Percentiles rank a stretch among this genome's conserved stretches.
Conservation (phyloP, 2,329 filamentous ascomycete species). For the Pyricularia grisea region DNA sequence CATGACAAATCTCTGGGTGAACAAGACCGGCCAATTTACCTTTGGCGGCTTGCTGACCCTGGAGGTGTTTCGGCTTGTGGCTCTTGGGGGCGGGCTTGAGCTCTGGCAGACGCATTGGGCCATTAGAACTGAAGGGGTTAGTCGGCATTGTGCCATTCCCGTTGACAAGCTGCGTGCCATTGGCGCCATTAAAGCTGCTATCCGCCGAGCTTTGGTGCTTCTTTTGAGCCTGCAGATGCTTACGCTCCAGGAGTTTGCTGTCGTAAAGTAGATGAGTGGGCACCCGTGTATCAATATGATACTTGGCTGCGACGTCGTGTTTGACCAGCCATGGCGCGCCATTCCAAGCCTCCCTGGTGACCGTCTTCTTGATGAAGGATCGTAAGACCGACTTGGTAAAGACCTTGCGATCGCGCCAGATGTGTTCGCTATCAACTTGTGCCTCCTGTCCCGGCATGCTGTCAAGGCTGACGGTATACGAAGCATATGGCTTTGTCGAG, state of each 20-base stretch:
- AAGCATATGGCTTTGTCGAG: slow-evolving; percentile 60
- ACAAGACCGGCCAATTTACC: slow-evolving; percentile 25
- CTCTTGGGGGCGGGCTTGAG: slow-evolving; percentile 65
- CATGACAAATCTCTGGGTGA: slow-evolving; percentile 23
- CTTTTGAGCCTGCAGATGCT: slow-evolving; percentile 58
- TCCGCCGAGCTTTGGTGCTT: slow-evolving; percentile 31
- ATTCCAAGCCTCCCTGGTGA: slow-evolving; percentile 85
- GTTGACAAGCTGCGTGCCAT: neutral
- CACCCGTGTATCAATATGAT: slow-evolving; percentile 79
- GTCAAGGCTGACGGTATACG: slow-evolving; percentile 72
- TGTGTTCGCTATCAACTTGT: slow-evolving; percentile 70
- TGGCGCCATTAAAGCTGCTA: slow-evolving; percentile 27
- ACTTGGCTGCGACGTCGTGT: slow-evolving; percentile 66
- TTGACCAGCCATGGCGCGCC: slow-evolving; percentile 97
- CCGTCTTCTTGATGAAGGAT: slow-evolving; percentile 89
- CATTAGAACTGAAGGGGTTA: slow-evolving; percentile 26
- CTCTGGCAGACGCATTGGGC: slow-evolving; percentile 55
- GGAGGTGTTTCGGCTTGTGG: slow-evolving; percentile 43
- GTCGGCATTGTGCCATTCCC: slow-evolving; percentile 5
- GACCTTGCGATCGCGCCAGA: slow-evolving; percentile 77
- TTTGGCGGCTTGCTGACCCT: slow-evolving; percentile 35
- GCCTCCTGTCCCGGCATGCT: slow-evolving; percentile 62
- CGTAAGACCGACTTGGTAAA: slow-evolving; percentile 93
- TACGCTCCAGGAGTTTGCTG: slow-evolving; percentile 67
- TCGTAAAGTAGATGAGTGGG: slow-evolving; percentile 77